These are phyloP conservation scores for Pyrenochaeta sp. DNA, from an alignment of 2,329 filamentous ascomycete species.

Conservation along the genomic window DNA sequence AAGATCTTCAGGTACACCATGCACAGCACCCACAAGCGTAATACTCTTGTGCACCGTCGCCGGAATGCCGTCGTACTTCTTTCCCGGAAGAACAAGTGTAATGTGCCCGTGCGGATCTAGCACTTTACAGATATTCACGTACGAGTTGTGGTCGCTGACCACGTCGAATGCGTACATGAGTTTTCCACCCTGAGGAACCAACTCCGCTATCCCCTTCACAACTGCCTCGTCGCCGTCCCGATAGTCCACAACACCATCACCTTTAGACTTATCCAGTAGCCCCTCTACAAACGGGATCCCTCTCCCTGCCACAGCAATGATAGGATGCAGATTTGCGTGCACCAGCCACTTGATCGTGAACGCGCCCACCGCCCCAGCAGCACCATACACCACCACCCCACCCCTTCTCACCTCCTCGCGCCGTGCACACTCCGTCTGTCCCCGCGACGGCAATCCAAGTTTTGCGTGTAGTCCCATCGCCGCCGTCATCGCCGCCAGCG, in stretches of 20 bases:
- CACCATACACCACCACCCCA: constrained; percentile 49
- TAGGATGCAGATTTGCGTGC: constrained; percentile 45
- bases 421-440: too few species aligned
- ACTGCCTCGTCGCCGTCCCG: constrained; percentile 58
- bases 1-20: neutral
- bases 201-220: too few species aligned
- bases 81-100: too few species aligned
- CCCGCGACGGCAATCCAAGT: constrained; percentile 45
- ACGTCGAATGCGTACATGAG: too few species aligned
- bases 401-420: too few species aligned
- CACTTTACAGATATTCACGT: too few species aligned
- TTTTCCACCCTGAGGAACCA: too few species aligned
- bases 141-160: too few species aligned
- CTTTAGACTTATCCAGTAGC: constrained; percentile 41
- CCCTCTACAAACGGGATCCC: constrained; percentile 38
- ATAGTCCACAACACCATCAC: constrained; percentile 56
- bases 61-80: too few species aligned
- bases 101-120: too few species aligned
- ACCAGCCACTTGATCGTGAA: constrained; percentile 47
- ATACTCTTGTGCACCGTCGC: too few species aligned
- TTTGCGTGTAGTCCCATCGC: constrained; percentile 51
- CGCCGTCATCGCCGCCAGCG: constrained; percentile 53
- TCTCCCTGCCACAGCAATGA: constrained; percentile 47
- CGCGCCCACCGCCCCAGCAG: constrained; percentile 44
- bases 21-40: too few species aligned